Percentiles rank a stretch among this genome's conserved stretches.
These are phyloP conservation scores for Combretum micranthum DNA, from an alignment of 345 rosid species.

Conservation along the genomic window DNA sequence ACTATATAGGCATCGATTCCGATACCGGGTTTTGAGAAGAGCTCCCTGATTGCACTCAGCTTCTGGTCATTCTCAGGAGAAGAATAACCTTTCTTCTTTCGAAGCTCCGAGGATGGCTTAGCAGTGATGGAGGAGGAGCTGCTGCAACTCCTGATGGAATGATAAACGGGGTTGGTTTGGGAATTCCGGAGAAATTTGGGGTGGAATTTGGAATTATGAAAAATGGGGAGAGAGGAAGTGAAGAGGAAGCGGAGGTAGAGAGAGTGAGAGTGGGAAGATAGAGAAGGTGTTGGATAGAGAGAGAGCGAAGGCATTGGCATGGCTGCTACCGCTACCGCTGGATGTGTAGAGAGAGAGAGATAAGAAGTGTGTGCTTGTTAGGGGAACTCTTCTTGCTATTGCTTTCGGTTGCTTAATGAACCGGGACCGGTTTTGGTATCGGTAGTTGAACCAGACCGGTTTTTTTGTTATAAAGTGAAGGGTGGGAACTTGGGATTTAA, in stretches of 20 bases:
- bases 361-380: background rate
- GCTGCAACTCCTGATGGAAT: constrained; percentile 32
- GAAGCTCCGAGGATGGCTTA: constrained; percentile 68
- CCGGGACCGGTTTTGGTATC: no score
- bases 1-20: constrained; percentile 90
- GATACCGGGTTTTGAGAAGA: constrained; percentile 58
- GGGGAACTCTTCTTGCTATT: no score
- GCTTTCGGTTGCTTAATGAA: no score
- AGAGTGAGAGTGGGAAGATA: constrained; percentile 4
- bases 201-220: constrained; percentile 20
- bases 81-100: constrained; percentile 18
- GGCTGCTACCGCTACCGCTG: background rate
- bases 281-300: constrained; percentile 1
- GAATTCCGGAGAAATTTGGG: constrained; percentile 14
- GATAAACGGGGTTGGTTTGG: constrained; percentile 19
- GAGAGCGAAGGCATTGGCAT: constrained; percentile 5
- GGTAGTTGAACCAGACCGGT: no score
- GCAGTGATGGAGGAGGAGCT: constrained; percentile 72
- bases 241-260: constrained; percentile 25
- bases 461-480: no score
- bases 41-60: constrained; percentile 58
- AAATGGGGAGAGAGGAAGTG: constrained; percentile 28
- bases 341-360: constrained; percentile 2
- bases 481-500: no score
- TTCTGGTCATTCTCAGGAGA: constrained; percentile 51